Base-by-base conservation (phyloP, 1,284 basidiomycete species). In the Exsudoporus floridanus region DNA sequence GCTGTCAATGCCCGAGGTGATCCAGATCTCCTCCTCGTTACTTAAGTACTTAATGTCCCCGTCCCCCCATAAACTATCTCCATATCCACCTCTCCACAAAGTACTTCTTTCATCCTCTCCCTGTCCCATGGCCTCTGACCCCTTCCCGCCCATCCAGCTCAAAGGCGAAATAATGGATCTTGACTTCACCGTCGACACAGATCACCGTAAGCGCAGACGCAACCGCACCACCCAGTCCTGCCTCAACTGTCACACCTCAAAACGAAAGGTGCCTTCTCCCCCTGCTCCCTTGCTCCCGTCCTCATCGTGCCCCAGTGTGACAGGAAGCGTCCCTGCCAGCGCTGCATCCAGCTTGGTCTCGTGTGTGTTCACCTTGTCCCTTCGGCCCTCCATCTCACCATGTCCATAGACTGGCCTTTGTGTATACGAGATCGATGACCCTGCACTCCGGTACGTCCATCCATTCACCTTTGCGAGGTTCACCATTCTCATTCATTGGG, bases 371-470 rank as follows among this genome's bases (percentile, higher is more conserved):
- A 37, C 43, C 31, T 34, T 14, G 5, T 25, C 12, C 46, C 27
- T 16, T 38, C 50, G 46, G 33, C n/a, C 38, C 16, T 45, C 37
- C 58, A 37, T 44, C 57, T 62, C 46, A 60, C 51, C 56, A 12
- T 12, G 10, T 28, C 43, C 53, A 2, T 56, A 92, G 87, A 94
- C 92, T 19, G 92, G 92, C 36, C 85, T 93, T 18, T 94, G 92
- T 67, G 92, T 94, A 0, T 94, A 94, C 63, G 92, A 94, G 66
- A 89, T 94, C 53, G 92, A 94, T 69, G 92, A 94, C 71, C 87
- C 89, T 13, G 83, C 88, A 10, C 75, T 90, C 48, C 79, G 88
- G 90, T 90, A 62, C 61, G 81, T 52, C 39, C 46, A 7, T 23
- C 13, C 35, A n/a, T 56, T 34, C 25, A 40, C 40, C 39, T 49